These are phyloP conservation scores for Ceriops zippeliana DNA, from an alignment of 345 rosid species.

Conservation along the genomic window DNA sequence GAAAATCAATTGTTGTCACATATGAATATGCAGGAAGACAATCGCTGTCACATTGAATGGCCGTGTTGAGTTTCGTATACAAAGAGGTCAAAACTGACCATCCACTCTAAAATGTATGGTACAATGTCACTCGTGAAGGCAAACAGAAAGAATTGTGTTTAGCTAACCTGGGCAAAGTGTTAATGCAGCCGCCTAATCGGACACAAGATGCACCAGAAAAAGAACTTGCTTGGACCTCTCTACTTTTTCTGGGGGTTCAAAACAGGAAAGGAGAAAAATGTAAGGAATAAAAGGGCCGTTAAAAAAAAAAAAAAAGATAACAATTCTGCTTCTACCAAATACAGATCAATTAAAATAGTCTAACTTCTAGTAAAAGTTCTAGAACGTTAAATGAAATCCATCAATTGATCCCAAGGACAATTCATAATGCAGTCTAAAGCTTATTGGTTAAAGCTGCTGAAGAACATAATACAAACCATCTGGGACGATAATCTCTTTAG, in stretches of 20 bases:
- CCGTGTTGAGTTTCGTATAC: constrained; percentile 8
- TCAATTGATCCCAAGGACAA: too few species aligned
- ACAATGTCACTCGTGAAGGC: constrained; percentile 2
- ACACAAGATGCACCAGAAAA: constrained; percentile 27
- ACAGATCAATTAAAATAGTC: too few species aligned
- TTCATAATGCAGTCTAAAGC: too few species aligned
- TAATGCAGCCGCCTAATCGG: constrained; percentile 14
- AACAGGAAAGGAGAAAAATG: background rate
- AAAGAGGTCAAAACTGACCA: constrained; percentile 21
- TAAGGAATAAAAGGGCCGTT: background rate
- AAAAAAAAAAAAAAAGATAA: background rate
- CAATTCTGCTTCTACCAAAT: too few species aligned
- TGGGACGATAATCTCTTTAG: too few species aligned
- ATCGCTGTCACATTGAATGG: constrained; percentile 11
- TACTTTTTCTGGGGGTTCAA: constrained; percentile 30
- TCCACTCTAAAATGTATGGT: constrained; percentile 15
- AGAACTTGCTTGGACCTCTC: constrained; percentile 25
- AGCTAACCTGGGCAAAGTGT: constrained; percentile 45
- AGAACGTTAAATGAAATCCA: too few species aligned
- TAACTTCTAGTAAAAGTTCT: too few species aligned
- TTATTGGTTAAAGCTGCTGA: too few species aligned
- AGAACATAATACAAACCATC: too few species aligned
- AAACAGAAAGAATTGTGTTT: constrained; percentile 22
- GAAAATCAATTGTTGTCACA: too few species aligned
- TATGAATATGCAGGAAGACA: background rate